Conservation (phyloP, 768 basidiomycete species). For the Tylopilus felleus region DNA sequence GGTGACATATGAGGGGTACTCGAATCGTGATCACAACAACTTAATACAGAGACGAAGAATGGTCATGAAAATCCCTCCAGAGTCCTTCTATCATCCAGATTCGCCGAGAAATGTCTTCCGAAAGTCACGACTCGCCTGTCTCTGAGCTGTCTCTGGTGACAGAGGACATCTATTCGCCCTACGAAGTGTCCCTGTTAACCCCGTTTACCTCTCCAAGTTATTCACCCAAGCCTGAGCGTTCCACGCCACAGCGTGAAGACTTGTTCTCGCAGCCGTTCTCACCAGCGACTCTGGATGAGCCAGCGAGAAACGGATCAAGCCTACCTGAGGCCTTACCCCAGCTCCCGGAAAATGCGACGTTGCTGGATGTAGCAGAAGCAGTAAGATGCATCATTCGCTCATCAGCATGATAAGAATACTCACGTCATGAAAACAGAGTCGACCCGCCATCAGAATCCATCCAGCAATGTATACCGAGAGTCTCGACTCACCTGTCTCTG, state of each 20-base stretch:
- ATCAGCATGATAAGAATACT: background rate
- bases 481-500: constrained; percentile 3
- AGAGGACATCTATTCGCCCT: constrained; percentile 5
- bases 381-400: constrained; percentile 5
- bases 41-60: background rate
- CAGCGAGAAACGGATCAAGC: constrained; percentile 21
- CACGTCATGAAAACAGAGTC: too few species aligned
- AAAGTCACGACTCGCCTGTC: background rate
- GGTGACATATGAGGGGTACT: too few species aligned
- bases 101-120: background rate
- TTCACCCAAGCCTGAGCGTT: background rate
- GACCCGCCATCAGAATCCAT: background rate
- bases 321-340: constrained; percentile 22
- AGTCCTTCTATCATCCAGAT: background rate
- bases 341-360: constrained; percentile 23
- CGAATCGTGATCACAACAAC: too few species aligned
- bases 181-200: constrained; percentile 8
- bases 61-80: background rate
- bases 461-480: constrained; percentile 2
- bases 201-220: constrained; percentile 6
- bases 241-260: background rate
- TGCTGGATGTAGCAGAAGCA: constrained; percentile 19
- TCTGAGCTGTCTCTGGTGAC: constrained; percentile 1
- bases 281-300: constrained; percentile 15
- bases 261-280: constrained; percentile 16